Conservation (phyloP, 2,329 filamentous ascomycete species). For the Sporothrix pseudoabietina region DNA sequence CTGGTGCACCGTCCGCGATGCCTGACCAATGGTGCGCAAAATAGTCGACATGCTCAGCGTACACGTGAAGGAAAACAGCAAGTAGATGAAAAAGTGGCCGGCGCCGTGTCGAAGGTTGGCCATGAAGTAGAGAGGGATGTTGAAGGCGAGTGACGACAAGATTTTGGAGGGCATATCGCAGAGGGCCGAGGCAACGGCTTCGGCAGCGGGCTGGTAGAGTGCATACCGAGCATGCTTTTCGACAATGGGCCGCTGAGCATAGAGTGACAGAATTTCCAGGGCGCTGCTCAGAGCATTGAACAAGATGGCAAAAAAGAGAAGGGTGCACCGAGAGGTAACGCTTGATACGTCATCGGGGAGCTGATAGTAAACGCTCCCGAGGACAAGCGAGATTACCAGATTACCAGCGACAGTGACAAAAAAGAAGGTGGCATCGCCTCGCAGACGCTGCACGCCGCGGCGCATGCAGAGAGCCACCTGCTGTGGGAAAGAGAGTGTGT, state of each 20-base stretch:
- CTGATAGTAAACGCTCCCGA: slow-evolving; percentile 31
- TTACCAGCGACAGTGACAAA: slow-evolving; percentile 71
- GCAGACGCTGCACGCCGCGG: slow-evolving; percentile 76
- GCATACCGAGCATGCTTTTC: slow-evolving; percentile 88
- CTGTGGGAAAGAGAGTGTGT: slow-evolving; percentile 72
- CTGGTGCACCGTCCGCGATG: slow-evolving; percentile 69
- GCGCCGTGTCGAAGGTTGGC: slow-evolving; percentile 73
- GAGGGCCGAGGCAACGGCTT: slow-evolving; percentile 82
- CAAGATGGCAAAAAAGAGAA: slow-evolving; percentile 84
- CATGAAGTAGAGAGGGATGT: slow-evolving; percentile 83
- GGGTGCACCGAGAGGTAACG: slow-evolving; percentile 62
- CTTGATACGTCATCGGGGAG: slow-evolving; percentile 45
- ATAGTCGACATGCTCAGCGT: slow-evolving; percentile 82
- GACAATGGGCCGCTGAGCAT: slow-evolving; percentile 85
- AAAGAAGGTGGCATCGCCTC: slow-evolving; percentile 73
- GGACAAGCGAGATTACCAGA: slow-evolving; percentile 50
- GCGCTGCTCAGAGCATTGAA: slow-evolving; percentile 82
- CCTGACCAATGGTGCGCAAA: slow-evolving; percentile 75
- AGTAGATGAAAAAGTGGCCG: slow-evolving; percentile 81
- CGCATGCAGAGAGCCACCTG: slow-evolving; percentile 78
- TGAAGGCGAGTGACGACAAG: slow-evolving; percentile 72
- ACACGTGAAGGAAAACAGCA: slow-evolving; percentile 71
- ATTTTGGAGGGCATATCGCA: slow-evolving; percentile 84
- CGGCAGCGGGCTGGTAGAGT: slow-evolving; percentile 88
- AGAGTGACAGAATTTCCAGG: slow-evolving; percentile 82